These are phyloP conservation scores for Aurantiochytrium sp. DNA, from an alignment of 108 stramenopile genomes.

Conservation along the genomic window DNA sequence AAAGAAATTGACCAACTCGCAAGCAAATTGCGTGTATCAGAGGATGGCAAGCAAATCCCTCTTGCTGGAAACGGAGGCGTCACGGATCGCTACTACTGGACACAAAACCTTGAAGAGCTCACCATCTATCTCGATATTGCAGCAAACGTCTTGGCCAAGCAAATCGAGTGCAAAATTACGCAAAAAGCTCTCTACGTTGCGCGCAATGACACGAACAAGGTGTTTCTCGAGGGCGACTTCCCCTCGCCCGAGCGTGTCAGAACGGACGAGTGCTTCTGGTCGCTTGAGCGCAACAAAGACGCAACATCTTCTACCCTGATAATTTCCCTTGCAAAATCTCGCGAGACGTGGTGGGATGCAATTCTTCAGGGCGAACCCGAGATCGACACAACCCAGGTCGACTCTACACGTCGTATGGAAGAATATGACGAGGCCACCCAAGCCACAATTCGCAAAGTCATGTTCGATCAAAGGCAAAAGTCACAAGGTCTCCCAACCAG, in stretches of 20 bases:
- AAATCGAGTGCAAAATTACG: constrained; percentile 30
- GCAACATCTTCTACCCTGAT: constrained; percentile 16
- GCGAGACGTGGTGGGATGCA: constrained; percentile 45
- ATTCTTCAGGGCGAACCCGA: constrained; percentile 44
- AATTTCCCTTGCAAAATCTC: constrained; percentile 43
- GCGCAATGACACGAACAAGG: constrained; percentile 8
- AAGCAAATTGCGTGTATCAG: neutral
- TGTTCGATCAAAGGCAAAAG: constrained; percentile 51
- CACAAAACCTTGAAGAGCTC: constrained; percentile 41
- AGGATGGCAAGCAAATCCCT: constrained; percentile 36
- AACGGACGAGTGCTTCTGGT: constrained; percentile 36
- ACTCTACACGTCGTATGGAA: constrained; percentile 32
- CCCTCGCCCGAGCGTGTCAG: constrained; percentile 21
- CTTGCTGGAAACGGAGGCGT: constrained; percentile 44
- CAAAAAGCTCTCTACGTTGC: neutral
- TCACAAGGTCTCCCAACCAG: constrained; percentile 38
- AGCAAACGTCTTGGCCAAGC: constrained; percentile 25
- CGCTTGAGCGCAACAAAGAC: neutral
- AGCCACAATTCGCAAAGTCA: constrained; percentile 48
- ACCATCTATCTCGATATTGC: constrained; percentile 42
- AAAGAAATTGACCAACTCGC: neutral
- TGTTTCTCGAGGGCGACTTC: constrained; percentile 26
- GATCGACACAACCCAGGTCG: constrained; percentile 49
- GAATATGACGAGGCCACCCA: constrained; percentile 52
- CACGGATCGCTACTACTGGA: constrained; percentile 40